A percentile compares a stretch with the other conserved stretches of the same genome.
These are phyloP conservation scores for Pestalotiopsis sp. DNA, from an alignment of 2,329 filamentous ascomycete species.

Conservation along the genomic window DNA sequence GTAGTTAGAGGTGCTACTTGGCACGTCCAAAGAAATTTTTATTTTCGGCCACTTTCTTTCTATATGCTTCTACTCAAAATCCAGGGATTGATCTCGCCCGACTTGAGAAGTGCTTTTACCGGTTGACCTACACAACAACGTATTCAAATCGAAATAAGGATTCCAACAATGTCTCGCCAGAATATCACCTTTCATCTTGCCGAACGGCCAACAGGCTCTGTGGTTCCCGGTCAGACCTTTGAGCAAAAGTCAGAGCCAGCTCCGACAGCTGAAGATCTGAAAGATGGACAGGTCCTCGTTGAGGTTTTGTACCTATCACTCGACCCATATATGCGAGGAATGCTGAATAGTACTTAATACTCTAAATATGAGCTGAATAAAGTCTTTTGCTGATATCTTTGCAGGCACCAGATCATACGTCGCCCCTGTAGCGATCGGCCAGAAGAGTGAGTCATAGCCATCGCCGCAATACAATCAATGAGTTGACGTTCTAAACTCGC, in stretches of 20 bases:
- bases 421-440: slow-evolving; percentile 55
- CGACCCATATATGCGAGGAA: slow-evolving; percentile 66
- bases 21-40: neutral
- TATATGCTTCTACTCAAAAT: too few species aligned
- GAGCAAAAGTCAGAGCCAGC: slow-evolving; percentile 4
- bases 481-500: neutral
- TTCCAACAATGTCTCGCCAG: neutral
- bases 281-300: slow-evolving; percentile 56
- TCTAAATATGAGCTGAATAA: neutral
- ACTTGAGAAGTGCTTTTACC: neutral
- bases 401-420: slow-evolving; percentile 48
- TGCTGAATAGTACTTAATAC: slow-evolving; percentile 46
- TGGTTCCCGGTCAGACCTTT: slow-evolving; percentile 11
- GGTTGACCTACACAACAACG: neutral
- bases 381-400: neutral
- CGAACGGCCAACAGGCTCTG: slow-evolving; percentile 3
- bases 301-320: slow-evolving; percentile 57
- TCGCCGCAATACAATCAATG: neutral
- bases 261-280: slow-evolving; percentile 40
- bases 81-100: too few species aligned
- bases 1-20: too few species aligned
- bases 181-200: slow-evolving; percentile 5
- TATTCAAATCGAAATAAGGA: neutral
- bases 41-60: neutral
- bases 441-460: neutral